phyloP scores from a whole-genome alignment of 495 filamentous ascomycete genomes.

The Hypoxylon perforatum region DNA sequence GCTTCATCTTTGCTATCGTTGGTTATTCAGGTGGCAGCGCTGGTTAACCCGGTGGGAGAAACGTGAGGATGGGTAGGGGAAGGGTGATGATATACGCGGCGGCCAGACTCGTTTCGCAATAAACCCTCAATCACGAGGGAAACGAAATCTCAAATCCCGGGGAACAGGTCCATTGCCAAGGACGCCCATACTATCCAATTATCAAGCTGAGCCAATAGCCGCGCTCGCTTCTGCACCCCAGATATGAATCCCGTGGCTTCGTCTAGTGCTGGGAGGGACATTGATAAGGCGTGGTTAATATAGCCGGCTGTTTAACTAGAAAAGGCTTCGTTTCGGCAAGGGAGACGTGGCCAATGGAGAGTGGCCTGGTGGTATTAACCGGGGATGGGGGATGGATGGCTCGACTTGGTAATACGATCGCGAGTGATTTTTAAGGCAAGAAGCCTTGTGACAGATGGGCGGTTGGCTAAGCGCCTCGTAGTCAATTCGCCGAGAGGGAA shows the following conservation, averaged over 20 bases:
- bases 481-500: not conserved
- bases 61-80: not conserved
- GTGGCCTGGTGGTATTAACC: slow-evolving; percentile 29
- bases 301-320: slow-evolving; percentile 32
- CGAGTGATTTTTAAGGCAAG: not conserved
- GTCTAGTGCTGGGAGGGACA: slow-evolving; percentile 10
- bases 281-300: slow-evolving; percentile 31
- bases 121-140: slow-evolving; percentile 2
- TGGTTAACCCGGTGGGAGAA: slow-evolving; percentile 30
- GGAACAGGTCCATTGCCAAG: slow-evolving; percentile 29
- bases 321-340: slow-evolving; percentile 21
- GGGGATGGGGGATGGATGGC: slow-evolving; percentile 11
- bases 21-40: no score
- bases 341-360: slow-evolving; percentile 18
- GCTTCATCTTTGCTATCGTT: slow-evolving; percentile 29
- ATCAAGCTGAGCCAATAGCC: slow-evolving; percentile 18
- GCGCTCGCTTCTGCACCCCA: slow-evolving; percentile 18
- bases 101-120: not conserved
- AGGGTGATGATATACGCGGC: slow-evolving; percentile 23
- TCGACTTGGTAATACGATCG: slow-evolving; percentile 7
- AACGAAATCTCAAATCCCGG: slow-evolving; percentile 32
- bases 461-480: not conserved
- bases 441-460: not conserved
- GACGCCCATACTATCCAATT: slow-evolving; percentile 20
- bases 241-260: slow-evolving; percentile 26